These are phyloP conservation scores for Myriosclerotinia duriaeana DNA, from an alignment of 2,329 filamentous ascomycete species.

Conservation along the genomic window DNA sequence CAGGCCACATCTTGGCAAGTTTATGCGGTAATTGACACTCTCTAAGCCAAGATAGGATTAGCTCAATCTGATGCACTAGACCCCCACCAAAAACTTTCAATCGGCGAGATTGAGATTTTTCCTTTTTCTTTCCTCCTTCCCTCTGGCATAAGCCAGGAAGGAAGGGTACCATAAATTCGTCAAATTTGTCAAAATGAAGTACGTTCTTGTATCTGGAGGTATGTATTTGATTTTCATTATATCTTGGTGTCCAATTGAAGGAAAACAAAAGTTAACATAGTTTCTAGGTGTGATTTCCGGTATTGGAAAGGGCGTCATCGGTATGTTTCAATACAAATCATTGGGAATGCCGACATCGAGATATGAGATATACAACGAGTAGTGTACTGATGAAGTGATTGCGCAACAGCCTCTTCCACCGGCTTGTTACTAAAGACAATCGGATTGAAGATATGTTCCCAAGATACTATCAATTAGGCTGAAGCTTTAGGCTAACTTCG, in stretches of 20 bases:
- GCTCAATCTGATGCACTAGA: neutral
- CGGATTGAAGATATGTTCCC: conserved; percentile 68
- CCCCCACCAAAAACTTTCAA: conserved; percentile 25
- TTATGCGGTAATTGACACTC: no score
- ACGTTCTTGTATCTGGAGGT: conserved; percentile 79
- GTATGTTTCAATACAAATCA: conserved; percentile 45
- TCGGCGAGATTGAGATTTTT: conserved; percentile 19
- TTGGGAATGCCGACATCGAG: neutral
- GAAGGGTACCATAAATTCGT: conserved; percentile 34
- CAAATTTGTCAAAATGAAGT: conserved; percentile 63
- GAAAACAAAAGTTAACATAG: conserved; percentile 28
- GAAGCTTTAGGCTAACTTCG: conserved; percentile 38
- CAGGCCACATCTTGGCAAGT: no score
- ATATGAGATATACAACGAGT: neutral
- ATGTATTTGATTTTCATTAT: conserved; percentile 12
- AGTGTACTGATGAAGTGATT: conserved; percentile 17
- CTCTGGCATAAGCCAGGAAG: conserved; percentile 36
- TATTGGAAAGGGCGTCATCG: conserved; percentile 66
- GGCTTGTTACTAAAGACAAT: conserved; percentile 77
- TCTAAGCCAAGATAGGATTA: conserved; percentile 14
- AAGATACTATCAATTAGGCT: conserved; percentile 18
- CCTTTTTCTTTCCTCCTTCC: conserved; percentile 31
- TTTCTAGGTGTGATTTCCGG: conserved; percentile 52
- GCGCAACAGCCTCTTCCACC: conserved; percentile 60
- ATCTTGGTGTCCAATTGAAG: neutral